Evolutionary conservation across 495 filamentous ascomycete species (phyloP), one percentile per base, ranked within the genome.

Genomic region (Beverwykella pulmonaria): DNA sequence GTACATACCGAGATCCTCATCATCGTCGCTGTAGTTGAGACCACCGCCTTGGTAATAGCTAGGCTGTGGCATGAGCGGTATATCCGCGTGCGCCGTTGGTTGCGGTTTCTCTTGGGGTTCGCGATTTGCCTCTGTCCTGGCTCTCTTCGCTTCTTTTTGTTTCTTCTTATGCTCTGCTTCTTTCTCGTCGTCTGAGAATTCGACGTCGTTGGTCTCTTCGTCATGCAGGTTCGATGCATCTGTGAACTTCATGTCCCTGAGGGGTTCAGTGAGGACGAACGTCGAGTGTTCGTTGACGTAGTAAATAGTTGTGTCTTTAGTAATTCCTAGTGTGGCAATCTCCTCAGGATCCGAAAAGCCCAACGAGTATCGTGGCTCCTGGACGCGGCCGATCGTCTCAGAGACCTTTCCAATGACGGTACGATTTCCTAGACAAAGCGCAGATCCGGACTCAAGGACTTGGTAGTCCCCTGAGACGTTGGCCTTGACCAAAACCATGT

Each of bases 111-210:
- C 53, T 32, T 47, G 22, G 10, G 46, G 46, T 7, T 53, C 50
- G 19, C 53, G 53, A 22, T 58, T 65, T 6, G 34, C 65, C 56
- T 61, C 54, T 20, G n/a, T 57, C 44, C 34, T 47, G 15, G 62
- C 62, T 47, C 26, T 65, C 48, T 69, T 65, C 17, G 41, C 32
- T n/a, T 86, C 90, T 2, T 79, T 69, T 69, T 78, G 70, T 53
- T 81, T 79, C 41, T 59, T 57, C 79, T 89, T 95, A 73, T 91
- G 84, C 70, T 92, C 91, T 7, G 87, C 88, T 75, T 98, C 94
- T 22, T 89, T 89, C 78, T 98, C 94, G 67, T 98, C 94, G 68
- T 98, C 94, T 0, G 92, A 97, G 72, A 97, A 98, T 71, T 97
- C 94, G 32, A 91, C 82, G 73, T 97, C 93, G 17, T 92, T 84